These are phyloP conservation scores for Curvularia verruculosa DNA, from an alignment of 2,329 filamentous ascomycete genomes.

Conservation along the genomic window DNA sequence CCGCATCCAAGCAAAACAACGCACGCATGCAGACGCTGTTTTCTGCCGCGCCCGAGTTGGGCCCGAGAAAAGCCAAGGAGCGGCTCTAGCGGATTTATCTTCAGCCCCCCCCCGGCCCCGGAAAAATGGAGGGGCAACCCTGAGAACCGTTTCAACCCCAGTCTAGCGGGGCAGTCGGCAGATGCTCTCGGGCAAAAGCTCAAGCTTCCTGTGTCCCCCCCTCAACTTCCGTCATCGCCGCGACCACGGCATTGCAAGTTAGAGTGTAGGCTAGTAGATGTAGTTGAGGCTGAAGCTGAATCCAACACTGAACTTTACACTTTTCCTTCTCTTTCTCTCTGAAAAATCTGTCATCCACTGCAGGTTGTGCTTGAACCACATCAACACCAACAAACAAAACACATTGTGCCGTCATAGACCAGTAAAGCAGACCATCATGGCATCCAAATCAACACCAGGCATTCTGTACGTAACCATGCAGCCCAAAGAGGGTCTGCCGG, in stretches of 20 bases:
- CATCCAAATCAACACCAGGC: conserved; percentile 59
- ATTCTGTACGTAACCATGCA: conserved; percentile 89
- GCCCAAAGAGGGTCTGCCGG: conserved; percentile 68
- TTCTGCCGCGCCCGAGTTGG: neutral
- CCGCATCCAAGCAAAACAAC: neutral
- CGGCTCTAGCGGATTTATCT: conserved; percentile 15
- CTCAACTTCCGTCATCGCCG: conserved; percentile 13
- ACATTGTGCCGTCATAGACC: neutral
- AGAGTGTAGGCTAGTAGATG: too few species aligned
- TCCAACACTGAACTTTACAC: neutral
- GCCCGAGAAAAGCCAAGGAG: neutral
- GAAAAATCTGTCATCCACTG: neutral
- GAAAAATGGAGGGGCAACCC: conserved; percentile 32
- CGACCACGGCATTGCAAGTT: conserved; percentile 1
- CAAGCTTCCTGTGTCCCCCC: conserved; percentile 9
- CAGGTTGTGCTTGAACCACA: neutral
- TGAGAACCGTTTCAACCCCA: conserved; percentile 10
- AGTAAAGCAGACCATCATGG: conserved; percentile 41
- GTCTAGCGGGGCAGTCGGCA: conserved; percentile 31
- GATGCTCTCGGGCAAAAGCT: conserved; percentile 40
- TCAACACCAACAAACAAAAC: neutral
- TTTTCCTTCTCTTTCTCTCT: neutral
- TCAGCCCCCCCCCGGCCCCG: conserved; percentile 26
- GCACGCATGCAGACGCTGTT: neutral
- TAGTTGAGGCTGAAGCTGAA: conserved; percentile 1